phyloP scores from a whole-genome alignment of 306 rosid species.

The Vicia faba region DNA sequence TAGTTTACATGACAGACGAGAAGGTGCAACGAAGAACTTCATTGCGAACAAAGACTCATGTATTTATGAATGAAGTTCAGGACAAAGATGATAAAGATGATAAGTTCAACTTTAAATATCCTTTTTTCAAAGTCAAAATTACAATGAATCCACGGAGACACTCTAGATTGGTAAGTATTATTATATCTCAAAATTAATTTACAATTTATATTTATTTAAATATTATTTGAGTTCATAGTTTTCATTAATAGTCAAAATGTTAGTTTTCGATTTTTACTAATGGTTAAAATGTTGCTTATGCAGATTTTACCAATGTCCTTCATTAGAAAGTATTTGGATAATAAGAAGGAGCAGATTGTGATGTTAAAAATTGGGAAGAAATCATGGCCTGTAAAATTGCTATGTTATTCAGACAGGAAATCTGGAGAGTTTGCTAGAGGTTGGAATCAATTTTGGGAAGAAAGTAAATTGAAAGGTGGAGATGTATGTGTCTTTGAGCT shows the following conservation, averaged over 20 bases:
- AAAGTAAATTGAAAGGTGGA: constrained; percentile 24
- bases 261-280: not conserved
- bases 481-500: constrained; percentile 38
- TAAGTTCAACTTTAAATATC: constrained; percentile 10
- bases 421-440: constrained; percentile 9
- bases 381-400: constrained; percentile 22
- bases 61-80: not conserved
- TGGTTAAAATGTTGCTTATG: not conserved
- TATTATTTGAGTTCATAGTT: too few species aligned
- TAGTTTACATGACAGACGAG: not conserved
- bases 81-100: not conserved
- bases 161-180: constrained; percentile 16
- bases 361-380: constrained; percentile 4
- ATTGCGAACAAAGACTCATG: not conserved
- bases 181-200: too few species aligned
- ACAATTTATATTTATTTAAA: too few species aligned
- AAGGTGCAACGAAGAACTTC: not conserved
- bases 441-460: constrained; percentile 25
- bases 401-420: not conserved
- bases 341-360: not conserved
- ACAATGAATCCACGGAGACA: not conserved
- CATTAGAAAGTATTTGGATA: not conserved
- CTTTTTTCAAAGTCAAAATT: constrained; percentile 6
- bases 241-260: too few species aligned
- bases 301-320: not conserved